A percentile compares a stretch with the other conserved stretches of the same genome.
phyloP scores from a whole-genome alignment of 2,329 filamentous ascomycete species.

The Plenodomus tracheiphilus region DNA sequence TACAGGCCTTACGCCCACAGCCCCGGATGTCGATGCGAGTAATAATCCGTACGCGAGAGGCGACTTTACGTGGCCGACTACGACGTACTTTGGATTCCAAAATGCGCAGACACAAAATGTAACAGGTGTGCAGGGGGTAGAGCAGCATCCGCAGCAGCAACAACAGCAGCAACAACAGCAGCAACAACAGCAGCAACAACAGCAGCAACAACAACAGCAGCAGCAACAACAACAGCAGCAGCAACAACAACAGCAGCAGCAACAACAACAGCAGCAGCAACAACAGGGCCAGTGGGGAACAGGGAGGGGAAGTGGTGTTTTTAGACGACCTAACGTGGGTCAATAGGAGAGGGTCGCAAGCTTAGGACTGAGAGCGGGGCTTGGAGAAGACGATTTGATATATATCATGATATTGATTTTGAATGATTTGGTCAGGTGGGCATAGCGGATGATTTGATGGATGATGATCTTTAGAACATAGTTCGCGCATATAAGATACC shows the following conservation, averaged over 20 bases:
- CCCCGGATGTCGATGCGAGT: slow-evolving; percentile 16
- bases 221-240: slow-evolving; percentile 17
- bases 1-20: slow-evolving; percentile 18
- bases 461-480: no score
- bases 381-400: no score
- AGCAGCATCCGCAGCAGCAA: slow-evolving; percentile 6
- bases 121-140: no score
- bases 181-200: slow-evolving; percentile 6
- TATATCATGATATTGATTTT: not conserved
- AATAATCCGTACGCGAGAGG: slow-evolving; percentile 26
- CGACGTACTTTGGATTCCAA: slow-evolving; percentile 32
- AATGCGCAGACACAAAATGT: slow-evolving; percentile 5
- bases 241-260: slow-evolving; percentile 9
- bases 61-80: slow-evolving; percentile 29
- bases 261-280: slow-evolving; percentile 12
- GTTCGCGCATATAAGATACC: not conserved
- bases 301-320: slow-evolving; percentile 23
- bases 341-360: no score
- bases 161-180: slow-evolving; percentile 19
- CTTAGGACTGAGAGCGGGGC: no score
- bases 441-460: no score
- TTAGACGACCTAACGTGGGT: no score
- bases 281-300: slow-evolving; percentile 33
- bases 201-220: slow-evolving; percentile 6
- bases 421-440: no score